Conservation (phyloP, 116 monocot genomes). For the Trichopus zeylanicus region DNA sequence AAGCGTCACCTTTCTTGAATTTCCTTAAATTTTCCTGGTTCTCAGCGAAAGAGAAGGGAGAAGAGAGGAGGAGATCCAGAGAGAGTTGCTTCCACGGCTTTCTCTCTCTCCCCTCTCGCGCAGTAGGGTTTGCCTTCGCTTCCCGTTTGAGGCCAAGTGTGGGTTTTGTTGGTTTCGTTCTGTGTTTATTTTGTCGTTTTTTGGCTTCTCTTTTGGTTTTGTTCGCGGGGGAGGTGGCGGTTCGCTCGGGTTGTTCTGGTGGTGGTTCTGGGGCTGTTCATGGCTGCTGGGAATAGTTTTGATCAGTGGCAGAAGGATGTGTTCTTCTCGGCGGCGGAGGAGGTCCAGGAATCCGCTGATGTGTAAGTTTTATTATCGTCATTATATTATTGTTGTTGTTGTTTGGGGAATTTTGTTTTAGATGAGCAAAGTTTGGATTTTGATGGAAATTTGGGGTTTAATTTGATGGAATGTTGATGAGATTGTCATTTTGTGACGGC, state of each 20-base stretch:
- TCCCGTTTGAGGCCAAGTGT: background rate
- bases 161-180: background rate
- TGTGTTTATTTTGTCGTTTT: background rate
- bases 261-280: background rate
- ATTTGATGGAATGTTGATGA: background rate
- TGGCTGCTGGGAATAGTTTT: conserved; percentile 31
- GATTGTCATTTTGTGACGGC: too few relatives aligned
- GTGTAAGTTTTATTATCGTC: conserved; percentile 18
- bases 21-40: too few relatives aligned
- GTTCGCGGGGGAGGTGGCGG: background rate
- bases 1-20: too few relatives aligned
- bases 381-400: background rate
- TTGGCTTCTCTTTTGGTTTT: background rate
- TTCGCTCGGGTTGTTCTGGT: background rate
- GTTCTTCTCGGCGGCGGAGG: conserved; percentile 66
- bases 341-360: conserved; percentile 55
- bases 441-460: background rate
- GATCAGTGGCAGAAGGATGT: conserved; percentile 60
- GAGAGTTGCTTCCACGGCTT: conserved; percentile 15
- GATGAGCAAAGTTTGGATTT: background rate
- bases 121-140: background rate
- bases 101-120: background rate
- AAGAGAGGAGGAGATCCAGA: background rate
- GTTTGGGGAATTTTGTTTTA: background rate
- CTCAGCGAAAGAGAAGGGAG: background rate